Base-by-base conservation (phyloP, 345 rosid species). In the Lepidium didymum region DNA sequence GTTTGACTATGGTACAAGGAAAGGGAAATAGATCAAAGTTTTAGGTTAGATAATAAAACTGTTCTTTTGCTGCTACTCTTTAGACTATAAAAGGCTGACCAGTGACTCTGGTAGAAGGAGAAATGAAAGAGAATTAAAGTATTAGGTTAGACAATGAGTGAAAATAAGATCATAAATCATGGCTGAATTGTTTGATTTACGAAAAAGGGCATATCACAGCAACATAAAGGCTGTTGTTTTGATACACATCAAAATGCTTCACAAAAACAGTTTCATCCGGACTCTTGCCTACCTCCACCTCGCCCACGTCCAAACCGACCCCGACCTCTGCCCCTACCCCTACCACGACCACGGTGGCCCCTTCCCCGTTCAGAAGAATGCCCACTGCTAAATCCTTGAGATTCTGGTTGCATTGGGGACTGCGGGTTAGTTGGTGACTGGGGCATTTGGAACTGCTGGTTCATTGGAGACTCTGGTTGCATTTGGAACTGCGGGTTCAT, bases 261-360 rank as follows among this genome's bases (percentile, higher is more conserved):
- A 37, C 49, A 54, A 31, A 56, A 14, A 44, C 46, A 37, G 51
- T 46, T 54, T 69, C 76, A 81, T 62, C 42, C 60, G 42, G 69
- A 43, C 29, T 75, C 51, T 19, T 71, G 69, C 52, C 82, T 18
- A 11, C 82, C 84, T 68, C 86, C 72, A 23, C 82, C 82, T 62
- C 86, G 62, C 10, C 86, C 76, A 45, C 84, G 79, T 6, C 66
- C 70, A 66, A 73, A 76, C 29, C 79, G 75, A 27, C 84, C 79
- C 9, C 82, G 81, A 6, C 87, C 81, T 1, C 83, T 64, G 3
- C 69, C 81, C 11, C 83, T 65, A 12, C 70, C 80, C 31, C 81
- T 33, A 10, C 81, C 81, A 13, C 82, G 75, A 13, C 74, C 83
- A 43, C 57, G 62, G 67, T 29, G 74, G 72, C 70, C 67, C 75